Conservation (phyloP, 805 yeast genomes). For the Kuraishia capsulata region DNA sequence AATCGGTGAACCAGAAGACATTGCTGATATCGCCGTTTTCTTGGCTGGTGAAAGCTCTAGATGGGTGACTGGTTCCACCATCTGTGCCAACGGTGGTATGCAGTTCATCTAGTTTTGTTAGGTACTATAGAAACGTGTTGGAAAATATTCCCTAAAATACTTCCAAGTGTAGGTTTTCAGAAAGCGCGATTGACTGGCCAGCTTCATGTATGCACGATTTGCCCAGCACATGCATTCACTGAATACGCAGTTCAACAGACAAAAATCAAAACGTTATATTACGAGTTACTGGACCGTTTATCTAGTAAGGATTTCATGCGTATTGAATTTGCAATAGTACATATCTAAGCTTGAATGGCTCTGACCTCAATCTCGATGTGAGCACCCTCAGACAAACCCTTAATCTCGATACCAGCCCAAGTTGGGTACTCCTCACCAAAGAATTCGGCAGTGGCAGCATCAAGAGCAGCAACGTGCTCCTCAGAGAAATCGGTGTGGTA, state of each 20-base stretch:
- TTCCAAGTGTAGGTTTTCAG: no score
- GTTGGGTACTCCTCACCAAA: constrained; percentile 2
- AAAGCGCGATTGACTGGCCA: no score
- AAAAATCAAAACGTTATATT: no score
- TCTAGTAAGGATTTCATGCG: no score
- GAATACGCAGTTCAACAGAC: no score
- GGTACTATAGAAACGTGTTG: no score
- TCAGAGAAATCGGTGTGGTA: constrained; percentile 1
- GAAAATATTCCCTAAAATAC: no score
- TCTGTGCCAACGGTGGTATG: constrained; percentile 11
- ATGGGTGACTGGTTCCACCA: constrained; percentile 10
- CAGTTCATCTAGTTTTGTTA: neutral
- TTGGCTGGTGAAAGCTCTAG: constrained; percentile 9
- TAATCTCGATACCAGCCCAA: constrained; percentile 2
- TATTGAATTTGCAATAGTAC: no score
- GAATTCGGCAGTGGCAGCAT: constrained; percentile 1
- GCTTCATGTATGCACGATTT: no score
- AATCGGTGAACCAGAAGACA: constrained; percentile 12
- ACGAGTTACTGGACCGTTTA: no score
- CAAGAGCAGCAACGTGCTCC: constrained; percentile 3
- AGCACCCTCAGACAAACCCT: constrained; percentile 2
- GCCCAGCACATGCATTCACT: no score
- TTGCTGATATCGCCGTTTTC: constrained; percentile 10
- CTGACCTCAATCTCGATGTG: neutral
- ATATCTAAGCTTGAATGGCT: neutral